Base-by-base conservation (phyloP, 2,329 filamentous ascomycete genomes). In the Ascosphaera apis region DNA sequence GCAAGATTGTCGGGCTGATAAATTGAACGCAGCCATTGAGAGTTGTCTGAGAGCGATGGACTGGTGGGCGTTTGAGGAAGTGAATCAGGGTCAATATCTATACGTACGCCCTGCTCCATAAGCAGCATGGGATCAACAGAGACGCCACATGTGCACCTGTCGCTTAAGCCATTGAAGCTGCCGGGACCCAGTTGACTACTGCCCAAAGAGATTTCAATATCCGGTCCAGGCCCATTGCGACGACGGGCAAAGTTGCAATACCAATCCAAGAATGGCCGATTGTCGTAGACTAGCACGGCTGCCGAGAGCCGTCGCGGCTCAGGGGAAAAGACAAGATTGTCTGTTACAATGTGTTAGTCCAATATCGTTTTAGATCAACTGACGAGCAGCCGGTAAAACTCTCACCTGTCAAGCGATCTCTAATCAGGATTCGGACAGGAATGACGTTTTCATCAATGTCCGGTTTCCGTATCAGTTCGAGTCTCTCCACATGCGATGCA, bases 241-340 rank as follows among this genome's bases (percentile, higher is more conserved):
- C 34, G 33, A n/a, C 33, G 31, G 15, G 37, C 37, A 21, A 36
- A 36, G 17, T 36, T 30, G 12, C 33, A 27, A 19, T 39, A 39
- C 37, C 37, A 39, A 17, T 31, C 37, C 13, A 39, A 25, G 17
- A 25, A 39, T 5, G 34, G 18, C 15, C 28, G 37, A 18, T 18
- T 16, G 23, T 39, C 37, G 17, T 39, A 39, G 5, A 34, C 35
- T 16, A 39, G 18, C 18, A 39, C 30, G 23, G 31, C 37, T n/a
- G 25, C 30, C 15, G 34, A 36, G 12, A 39, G 6, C 5, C 37
- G 37, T 13, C 21, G 15, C 17, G 27, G 23, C 21, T 39, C 37
- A 9, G 34, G 18, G 12, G 34, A 11, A 28, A 39, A 39, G 5
- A 25, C 27, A 9, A 39, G n/a, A 5, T n/a, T 16, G 2, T 36